These are phyloP conservation scores for Ottelia alismoides DNA, from an alignment of 106 monocot genomes.

Conservation along the genomic window DNA sequence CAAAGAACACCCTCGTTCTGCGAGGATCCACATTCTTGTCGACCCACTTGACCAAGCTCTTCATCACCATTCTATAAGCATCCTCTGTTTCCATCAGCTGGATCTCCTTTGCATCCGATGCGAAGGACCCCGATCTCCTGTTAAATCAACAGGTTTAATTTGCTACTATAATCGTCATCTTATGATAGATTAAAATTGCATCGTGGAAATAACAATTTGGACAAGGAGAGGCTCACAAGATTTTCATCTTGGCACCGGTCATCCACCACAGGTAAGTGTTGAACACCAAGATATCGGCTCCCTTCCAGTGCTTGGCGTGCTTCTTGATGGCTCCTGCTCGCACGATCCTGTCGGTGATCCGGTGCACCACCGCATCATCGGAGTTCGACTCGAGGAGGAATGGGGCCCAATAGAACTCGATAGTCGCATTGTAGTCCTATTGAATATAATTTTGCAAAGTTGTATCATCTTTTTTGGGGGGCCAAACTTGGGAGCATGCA, in stretches of 20 bases:
- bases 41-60: slow-evolving; percentile 77
- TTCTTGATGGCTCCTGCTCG: slow-evolving; percentile 46
- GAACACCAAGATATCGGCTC: slow-evolving; percentile 56
- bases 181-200: not conserved
- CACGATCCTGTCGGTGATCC: slow-evolving; percentile 47
- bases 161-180: not conserved
- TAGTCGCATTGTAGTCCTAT: slow-evolving; percentile 66
- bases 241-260: slow-evolving; percentile 5
- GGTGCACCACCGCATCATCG: slow-evolving; percentile 50
- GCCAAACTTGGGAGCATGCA: too few species aligned
- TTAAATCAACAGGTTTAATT: slow-evolving; percentile 43
- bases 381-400: slow-evolving; percentile 83
- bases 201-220: not conserved
- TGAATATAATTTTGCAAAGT: not conserved
- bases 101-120: slow-evolving; percentile 39
- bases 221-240: not conserved
- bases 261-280: slow-evolving; percentile 88
- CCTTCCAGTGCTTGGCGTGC: slow-evolving; percentile 61
- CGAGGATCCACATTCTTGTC: slow-evolving; percentile 36
- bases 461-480: too few species aligned
- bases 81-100: slow-evolving; percentile 39
- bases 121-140: slow-evolving; percentile 35
- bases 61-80: slow-evolving; percentile 43
- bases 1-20: slow-evolving; percentile 59
- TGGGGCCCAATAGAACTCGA: slow-evolving; percentile 91